A percentile compares a stretch with the other conserved stretches of the same genome.
Evolutionary conservation across 2,329 filamentous ascomycete genomes (phyloP).

Genomic region (Leptoxyphium fumago): DNA sequence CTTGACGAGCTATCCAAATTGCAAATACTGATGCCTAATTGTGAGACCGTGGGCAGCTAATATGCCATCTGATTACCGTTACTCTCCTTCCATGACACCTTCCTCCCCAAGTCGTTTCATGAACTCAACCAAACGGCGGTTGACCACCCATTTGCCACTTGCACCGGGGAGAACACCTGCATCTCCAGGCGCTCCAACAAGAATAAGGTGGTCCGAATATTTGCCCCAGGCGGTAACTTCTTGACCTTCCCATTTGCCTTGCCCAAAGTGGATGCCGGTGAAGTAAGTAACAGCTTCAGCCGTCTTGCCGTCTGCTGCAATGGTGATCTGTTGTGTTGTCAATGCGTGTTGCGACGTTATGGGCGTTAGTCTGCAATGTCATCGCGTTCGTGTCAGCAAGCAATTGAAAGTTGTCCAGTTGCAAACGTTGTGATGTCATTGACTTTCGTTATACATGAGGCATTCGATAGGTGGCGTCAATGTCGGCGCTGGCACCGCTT

Average conservation of each 20-base stretch:
- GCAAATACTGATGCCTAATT: too few relatives aligned
- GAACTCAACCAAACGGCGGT: constrained; percentile 22
- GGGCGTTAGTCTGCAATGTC: constrained; percentile 20
- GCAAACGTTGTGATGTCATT: too few relatives aligned
- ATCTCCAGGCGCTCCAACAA: constrained; percentile 8
- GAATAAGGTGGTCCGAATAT: constrained; percentile 25
- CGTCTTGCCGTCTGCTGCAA: constrained; percentile 17
- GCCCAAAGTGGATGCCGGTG: constrained; percentile 27
- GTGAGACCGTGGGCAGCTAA: too few relatives aligned
- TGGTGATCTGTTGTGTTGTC: constrained; percentile 26
- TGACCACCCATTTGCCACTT: constrained; percentile 26
- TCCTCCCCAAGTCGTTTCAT: constrained; percentile 22
- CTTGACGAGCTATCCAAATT: too few relatives aligned
- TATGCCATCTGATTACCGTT: background rate
- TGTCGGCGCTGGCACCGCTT: background rate
- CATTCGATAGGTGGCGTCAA: too few relatives aligned
- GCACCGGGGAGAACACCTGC: constrained; percentile 16
- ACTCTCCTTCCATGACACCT: constrained; percentile 18
- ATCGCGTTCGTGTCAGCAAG: too few relatives aligned
- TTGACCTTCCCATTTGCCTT: constrained; percentile 25
- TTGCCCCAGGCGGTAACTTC: constrained; percentile 26
- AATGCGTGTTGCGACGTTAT: constrained; percentile 29
- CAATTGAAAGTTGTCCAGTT: too few relatives aligned
- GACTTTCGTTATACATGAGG: too few relatives aligned
- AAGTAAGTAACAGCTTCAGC: constrained; percentile 28